phyloP scores from a whole-genome alignment of 345 rosid species.

The Moricandia arvensis region DNA sequence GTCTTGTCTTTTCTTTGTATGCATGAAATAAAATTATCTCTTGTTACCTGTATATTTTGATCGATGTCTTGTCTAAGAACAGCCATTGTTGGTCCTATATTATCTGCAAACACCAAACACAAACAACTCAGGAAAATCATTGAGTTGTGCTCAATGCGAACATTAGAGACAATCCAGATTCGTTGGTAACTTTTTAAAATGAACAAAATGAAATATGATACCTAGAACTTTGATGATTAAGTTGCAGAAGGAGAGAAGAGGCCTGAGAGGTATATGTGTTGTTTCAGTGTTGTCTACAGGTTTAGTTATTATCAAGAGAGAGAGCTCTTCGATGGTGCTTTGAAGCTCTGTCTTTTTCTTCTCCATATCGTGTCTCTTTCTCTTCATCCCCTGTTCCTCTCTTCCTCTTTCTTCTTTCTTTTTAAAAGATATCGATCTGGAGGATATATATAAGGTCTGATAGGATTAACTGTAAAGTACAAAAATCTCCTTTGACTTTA shows the following conservation, averaged over 20 bases:
- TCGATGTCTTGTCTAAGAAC: conserved; percentile 83
- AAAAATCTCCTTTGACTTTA: conserved; percentile 30
- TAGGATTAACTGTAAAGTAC: background rate
- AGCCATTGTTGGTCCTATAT: conserved; percentile 94
- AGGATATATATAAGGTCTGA: background rate
- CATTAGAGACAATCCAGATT: background rate
- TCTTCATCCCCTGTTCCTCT: conserved; percentile 47
- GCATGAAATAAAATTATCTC: background rate
- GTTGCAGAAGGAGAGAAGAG: conserved; percentile 63
- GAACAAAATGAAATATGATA: conserved; percentile 27
- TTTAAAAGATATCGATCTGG: background rate
- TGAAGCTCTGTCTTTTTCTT: conserved; percentile 59
- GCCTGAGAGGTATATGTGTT: conserved; percentile 54
- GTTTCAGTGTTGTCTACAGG: conserved; percentile 36
- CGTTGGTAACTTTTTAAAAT: background rate
- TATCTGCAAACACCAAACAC: conserved; percentile 58
- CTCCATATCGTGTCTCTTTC: conserved; percentile 60
- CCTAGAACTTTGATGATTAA: conserved; percentile 88
- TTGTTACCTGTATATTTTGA: conserved; percentile 73
- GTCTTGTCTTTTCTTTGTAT: conserved; percentile 18
- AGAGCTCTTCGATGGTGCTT: conserved; percentile 78
- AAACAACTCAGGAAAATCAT: conserved; percentile 12
- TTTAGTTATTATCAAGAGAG: conserved; percentile 44
- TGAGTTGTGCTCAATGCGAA: background rate
- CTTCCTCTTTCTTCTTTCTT: background rate